Conservation (phyloP, 108 stramenopile species). For the Mediolabrus comicus region DNA sequence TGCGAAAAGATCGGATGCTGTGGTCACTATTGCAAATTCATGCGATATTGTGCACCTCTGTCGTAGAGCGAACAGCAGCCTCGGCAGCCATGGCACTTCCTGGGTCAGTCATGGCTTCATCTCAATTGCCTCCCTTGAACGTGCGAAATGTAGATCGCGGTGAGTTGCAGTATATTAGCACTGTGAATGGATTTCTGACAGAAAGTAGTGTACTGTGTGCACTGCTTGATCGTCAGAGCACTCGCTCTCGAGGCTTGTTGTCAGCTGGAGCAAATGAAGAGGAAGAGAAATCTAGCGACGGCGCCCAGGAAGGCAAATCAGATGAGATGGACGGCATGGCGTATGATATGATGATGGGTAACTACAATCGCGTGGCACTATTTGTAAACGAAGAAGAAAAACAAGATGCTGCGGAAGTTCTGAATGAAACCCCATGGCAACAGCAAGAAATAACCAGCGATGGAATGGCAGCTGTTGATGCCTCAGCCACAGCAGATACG, state of each 20-base stretch:
- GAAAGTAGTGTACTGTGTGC: slow-evolving; percentile 58
- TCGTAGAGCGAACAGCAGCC: slow-evolving; percentile 65
- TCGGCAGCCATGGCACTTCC: slow-evolving; percentile 34
- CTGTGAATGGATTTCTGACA: slow-evolving; percentile 75
- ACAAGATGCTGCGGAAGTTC: slow-evolving; percentile 79
- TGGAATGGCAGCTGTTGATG: slow-evolving; percentile 45
- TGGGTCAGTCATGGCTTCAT: slow-evolving; percentile 14
- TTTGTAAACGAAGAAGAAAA: slow-evolving; percentile 76
- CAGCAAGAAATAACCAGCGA: slow-evolving; percentile 49
- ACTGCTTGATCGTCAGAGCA: slow-evolving; percentile 74
- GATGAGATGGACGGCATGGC: slow-evolving; percentile 80
- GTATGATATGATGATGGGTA: slow-evolving; percentile 89
- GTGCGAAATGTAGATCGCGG: slow-evolving; percentile 78
- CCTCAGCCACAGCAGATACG: slow-evolving; percentile 68
- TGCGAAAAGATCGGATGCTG: slow-evolving; percentile 78
- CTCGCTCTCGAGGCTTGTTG: slow-evolving; percentile 36
- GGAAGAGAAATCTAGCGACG: slow-evolving; percentile 25
- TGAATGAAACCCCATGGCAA: slow-evolving; percentile 74
- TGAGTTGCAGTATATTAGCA: slow-evolving; percentile 82
- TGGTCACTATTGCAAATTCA: slow-evolving; percentile 85
- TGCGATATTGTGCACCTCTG: slow-evolving; percentile 83
- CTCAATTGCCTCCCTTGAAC: slow-evolving; percentile 64
- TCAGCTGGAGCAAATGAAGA: slow-evolving; percentile 5
- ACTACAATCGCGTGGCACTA: slow-evolving; percentile 74
- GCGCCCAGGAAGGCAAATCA: slow-evolving; percentile 3